Conservation (phyloP, 257 asterid genomes). For the Asclepias syriaca region DNA sequence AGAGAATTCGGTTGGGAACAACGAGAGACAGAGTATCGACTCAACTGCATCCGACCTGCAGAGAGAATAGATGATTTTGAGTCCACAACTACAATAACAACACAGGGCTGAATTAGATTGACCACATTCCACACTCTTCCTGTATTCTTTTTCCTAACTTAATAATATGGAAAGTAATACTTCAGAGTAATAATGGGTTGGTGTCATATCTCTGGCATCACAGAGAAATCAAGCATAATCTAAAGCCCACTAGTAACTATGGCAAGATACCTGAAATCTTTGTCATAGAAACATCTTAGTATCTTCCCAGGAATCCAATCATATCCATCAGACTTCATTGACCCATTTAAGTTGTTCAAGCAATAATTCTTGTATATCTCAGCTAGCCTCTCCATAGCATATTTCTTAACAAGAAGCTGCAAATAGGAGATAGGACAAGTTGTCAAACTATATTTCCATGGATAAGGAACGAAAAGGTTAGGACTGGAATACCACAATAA, state of each 20-base stretch:
- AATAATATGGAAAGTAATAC: background rate
- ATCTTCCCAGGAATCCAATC: constrained; percentile 93
- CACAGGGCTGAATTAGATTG: background rate
- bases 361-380: constrained; percentile 76
- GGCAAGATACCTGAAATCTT: constrained; percentile 81
- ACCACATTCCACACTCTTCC: background rate
- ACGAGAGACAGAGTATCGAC: constrained; percentile 62
- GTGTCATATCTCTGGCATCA: background rate
- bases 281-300: constrained; percentile 90
- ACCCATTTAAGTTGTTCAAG: constrained; percentile 35
- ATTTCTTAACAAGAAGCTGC: constrained; percentile 80
- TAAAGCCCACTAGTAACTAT: constrained; percentile 2
- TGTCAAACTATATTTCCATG: constrained; percentile 9
- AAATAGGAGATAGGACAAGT: constrained; percentile 18
- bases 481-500: background rate
- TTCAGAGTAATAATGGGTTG: background rate
- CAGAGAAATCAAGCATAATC: background rate
- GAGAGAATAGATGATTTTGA: constrained; percentile 2
- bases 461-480: background rate
- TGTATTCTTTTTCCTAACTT: background rate
- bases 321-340: constrained; percentile 43
- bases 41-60: constrained; percentile 91
- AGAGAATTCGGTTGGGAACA: constrained; percentile 72
- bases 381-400: constrained; percentile 89
- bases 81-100: background rate